Evolutionary conservation across 768 basidiomycete species (phyloP), one percentile per base, ranked within the genome.

Genomic region (Lactarius pseudohatsudake): DNA sequence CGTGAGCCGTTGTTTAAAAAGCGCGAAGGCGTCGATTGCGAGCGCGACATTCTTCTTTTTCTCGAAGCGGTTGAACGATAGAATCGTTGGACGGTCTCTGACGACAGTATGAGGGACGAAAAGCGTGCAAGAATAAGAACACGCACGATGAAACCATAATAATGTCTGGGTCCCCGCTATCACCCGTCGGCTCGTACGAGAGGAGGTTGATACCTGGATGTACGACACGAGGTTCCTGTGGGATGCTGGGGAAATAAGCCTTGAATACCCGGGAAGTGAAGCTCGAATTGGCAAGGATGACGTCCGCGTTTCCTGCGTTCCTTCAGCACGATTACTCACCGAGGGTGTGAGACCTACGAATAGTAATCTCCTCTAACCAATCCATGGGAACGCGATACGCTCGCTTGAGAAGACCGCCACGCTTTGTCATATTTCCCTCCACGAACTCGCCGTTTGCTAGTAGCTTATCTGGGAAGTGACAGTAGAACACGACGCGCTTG

Each of bases 391-490:
- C 80, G 1, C 96, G 84, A 76, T 99, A 99, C 6, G 94, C 59
- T 41, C 81, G 74, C 76, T 94, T 94, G 71, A 96, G 71, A 3
- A 88, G 40, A 22, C 84, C 75, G 0, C 77, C 76, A 3, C 77
- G 78, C 72, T 75, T 81, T 45, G 74, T 75, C 53, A 76, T 72
- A 62, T 79, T 76, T 15, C 85, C 87, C 61, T 89, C 86, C 0
- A 86, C 81, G 72, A 77, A 86, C 45, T 82, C 85, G 0, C 91
- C 91, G 68, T 86, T 84, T 7, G 90, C 86, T 32, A 98, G 83
- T 0, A 98, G 81, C 76, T 96, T 96, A 78, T 99, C 96, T 0
- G 96, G 97, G 71, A 99, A 98, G 75, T 98, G 97, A 71, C 94
- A 96, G 75, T 99, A 98, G 77, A 98, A 98, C 22, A 98, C 89